Evolutionary conservation across 805 yeast genomes (phyloP), one percentile per base, ranked within the genome.

Genomic region (Cyberlindnera nakhonratchasimensis): DNA sequence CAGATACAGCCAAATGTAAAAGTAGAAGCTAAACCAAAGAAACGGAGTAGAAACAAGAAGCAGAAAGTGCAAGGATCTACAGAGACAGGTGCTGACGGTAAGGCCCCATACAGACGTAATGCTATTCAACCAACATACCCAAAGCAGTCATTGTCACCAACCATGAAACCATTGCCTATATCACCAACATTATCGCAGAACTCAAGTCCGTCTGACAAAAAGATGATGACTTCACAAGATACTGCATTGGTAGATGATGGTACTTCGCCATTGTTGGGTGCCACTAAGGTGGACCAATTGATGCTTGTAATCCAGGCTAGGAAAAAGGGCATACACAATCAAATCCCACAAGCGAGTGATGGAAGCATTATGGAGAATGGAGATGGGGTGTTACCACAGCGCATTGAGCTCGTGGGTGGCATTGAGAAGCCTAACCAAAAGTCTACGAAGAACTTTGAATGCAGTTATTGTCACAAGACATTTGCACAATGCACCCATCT

Each of bases 241-340:
- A 63, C 70, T 34, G 64, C 67, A 17, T 69, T 67, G 34, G 57
- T 75, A 3, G 85, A 80, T 34, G 86, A 80, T 51, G 82, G 83
- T 2, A 65, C 86, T 39, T n/a, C n/a, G n/a, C 87, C 89, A 4
- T 65, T 82, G 18, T 62, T 87, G 6, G 96, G 96, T 2, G 88
- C 90, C 4, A 90, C 96, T 1, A 86, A 86, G 57, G 86, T 90
- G 21, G 98, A 90, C 64, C 95, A 84, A 55, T 67, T 90, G 55
- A 88, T 90, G 96, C 70, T 90, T 37, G 86, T 88, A 29, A 84
- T 90, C 40, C 96, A 90, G 62, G 95, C 96, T 1, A 73, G 95
- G 39, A 85, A 83, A 46, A 83, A 85, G 50, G 86, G 90, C 8
- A 71, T 82, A 20, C 77, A 77, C n/a, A 75, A 79, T 10, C 75